These are phyloP conservation scores for Gymnopilus dilepis DNA, from an alignment of 768 basidiomycete species.

Conservation along the genomic window DNA sequence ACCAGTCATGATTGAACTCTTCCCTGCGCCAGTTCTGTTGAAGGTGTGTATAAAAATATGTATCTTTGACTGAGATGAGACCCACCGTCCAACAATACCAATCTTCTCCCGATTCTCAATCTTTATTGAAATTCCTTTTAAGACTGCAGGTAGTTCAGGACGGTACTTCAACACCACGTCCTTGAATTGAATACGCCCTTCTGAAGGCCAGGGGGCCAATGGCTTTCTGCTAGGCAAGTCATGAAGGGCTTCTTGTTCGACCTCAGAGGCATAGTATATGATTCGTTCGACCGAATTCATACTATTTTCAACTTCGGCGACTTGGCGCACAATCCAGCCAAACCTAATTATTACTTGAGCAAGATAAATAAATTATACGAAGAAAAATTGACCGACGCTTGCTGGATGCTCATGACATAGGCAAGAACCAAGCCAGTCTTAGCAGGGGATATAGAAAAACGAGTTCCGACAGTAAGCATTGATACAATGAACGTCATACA, in stretches of 20 bases:
- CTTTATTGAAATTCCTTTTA: constrained; percentile 80
- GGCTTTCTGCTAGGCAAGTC: constrained; percentile 65
- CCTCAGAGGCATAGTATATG: constrained; percentile 75
- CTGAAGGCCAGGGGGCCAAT: constrained; percentile 70
- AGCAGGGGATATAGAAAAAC: constrained; percentile 77
- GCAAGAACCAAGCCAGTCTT: constrained; percentile 80
- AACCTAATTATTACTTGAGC: constrained; percentile 63
- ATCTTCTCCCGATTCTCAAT: constrained; percentile 81
- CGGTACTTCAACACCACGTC: constrained; percentile 83
- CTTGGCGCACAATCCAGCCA: constrained; percentile 78
- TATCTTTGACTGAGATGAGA: too few species aligned
- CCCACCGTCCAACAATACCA: constrained; percentile 6
- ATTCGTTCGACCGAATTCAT: constrained; percentile 91
- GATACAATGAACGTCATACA: constrained; percentile 78
- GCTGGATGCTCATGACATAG: constrained; percentile 81
- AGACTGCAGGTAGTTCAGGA: constrained; percentile 84
- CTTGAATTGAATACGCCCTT: constrained; percentile 76
- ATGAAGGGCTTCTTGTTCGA: constrained; percentile 85
- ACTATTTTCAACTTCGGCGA: constrained; percentile 88
- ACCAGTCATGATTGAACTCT: constrained; percentile 90
- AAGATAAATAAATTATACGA: constrained; percentile 1
- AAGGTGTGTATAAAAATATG: too few species aligned
- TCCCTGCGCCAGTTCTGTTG: constrained; percentile 87
- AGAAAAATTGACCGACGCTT: constrained; percentile 44
- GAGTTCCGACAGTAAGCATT: constrained; percentile 75